Evolutionary conservation across 1,139 yeast species (phyloP), one percentile per base, ranked within the genome.

Genomic region (Geotrichum cucujoidarum): DNA sequence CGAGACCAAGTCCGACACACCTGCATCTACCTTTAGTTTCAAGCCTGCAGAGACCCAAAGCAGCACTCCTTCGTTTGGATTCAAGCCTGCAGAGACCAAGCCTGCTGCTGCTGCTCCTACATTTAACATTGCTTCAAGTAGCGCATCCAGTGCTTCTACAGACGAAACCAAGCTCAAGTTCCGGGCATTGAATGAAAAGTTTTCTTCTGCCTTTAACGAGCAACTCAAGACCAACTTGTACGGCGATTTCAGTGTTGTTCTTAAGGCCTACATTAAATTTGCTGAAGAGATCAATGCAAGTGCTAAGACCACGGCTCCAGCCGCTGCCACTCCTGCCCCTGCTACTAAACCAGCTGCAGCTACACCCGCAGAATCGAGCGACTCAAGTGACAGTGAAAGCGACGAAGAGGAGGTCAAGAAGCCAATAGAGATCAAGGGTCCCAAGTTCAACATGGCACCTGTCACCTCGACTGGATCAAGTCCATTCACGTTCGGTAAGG

Each of bases 401-500:
- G 46, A 42, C 13, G 45, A 43, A 14, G 40, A 35, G 13, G 45
- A 17, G 24, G 11, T 16, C n/a, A 30, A 43, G 22, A 43, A 36
- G 37, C 34, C 34, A 2, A 16, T 35, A 17, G 46, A 43, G 14
- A 22, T 43, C 16, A 75, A 82, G 59, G 94, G 94, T 0, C 94
- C 94, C 10, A 64, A 67, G 40, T 84, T 84, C 63, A 74, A 78
- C 1, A 57, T 83, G 43, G 61, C 64, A 6, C 56, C 71, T 8
- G 74, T 75, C 42, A 85, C 88, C 38, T 75, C 76, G 1, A 71
- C 77, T 1, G 76, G 76, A 45, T 34, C 45, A 1, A 74, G 84
- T 1, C 83, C 81, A 1, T 85, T 86, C 60, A 25, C 50, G 3
- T 56, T 55, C 39, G 46, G 46, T 22, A 36, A 43, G 36, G 46